Percentiles rank a stretch among this genome's conserved stretches.
These are phyloP conservation scores for Haplosporangium sp. DNA, from an alignment of 371 early-diverging fungal species.

Conservation along the genomic window DNA sequence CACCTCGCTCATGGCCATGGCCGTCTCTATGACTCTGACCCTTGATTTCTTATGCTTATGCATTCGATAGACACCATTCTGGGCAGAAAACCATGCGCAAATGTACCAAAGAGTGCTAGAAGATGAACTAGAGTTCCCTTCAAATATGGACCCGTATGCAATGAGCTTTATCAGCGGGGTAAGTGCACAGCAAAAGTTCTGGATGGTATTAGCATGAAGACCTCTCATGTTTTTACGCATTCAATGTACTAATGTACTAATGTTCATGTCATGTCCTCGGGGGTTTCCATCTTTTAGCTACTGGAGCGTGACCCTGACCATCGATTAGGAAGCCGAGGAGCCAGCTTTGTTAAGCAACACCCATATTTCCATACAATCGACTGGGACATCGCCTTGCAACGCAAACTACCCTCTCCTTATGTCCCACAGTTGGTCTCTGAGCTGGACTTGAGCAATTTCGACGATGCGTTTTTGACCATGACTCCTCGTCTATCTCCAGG, in stretches of 20 bases:
- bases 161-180: slow-evolving; percentile 70
- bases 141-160: slow-evolving; percentile 67
- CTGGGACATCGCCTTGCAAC: slow-evolving; percentile 66
- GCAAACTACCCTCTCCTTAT: slow-evolving; percentile 56
- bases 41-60: neutral
- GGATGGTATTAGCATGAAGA: no score
- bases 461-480: slow-evolving; percentile 69
- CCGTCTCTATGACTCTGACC: no score
- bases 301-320: slow-evolving; percentile 72
- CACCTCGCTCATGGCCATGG: no score
- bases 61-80: slow-evolving; percentile 76
- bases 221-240: no score
- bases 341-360: slow-evolving; percentile 73
- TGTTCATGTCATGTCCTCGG: neutral
- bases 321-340: slow-evolving; percentile 73
- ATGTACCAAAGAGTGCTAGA: slow-evolving; percentile 87
- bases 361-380: slow-evolving; percentile 74
- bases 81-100: slow-evolving; percentile 78
- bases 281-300: slow-evolving; percentile 57
- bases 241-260: neutral
- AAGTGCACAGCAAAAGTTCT: slow-evolving; percentile 20
- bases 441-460: slow-evolving; percentile 75
- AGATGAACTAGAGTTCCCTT: slow-evolving; percentile 80
- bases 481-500: slow-evolving; percentile 62
- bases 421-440: slow-evolving; percentile 64